Conservation (phyloP, 2,329 filamentous ascomycete genomes). For the Trichoderma pleuroti region DNA sequence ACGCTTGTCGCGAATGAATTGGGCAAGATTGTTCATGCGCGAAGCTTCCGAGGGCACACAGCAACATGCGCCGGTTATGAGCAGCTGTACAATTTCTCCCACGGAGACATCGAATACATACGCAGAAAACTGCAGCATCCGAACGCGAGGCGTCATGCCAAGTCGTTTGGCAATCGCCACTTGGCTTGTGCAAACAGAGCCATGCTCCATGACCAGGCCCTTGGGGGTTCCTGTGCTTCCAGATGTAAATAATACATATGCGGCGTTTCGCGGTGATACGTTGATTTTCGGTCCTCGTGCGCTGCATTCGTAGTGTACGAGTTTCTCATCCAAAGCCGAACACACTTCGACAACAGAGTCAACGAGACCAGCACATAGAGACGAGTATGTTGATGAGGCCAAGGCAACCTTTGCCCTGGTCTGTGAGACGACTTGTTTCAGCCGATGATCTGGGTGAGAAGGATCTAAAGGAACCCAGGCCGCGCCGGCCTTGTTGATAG, state of each 20-base stretch:
- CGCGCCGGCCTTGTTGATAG: conserved; percentile 23
- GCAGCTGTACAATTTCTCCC: conserved; percentile 18
- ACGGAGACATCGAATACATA: conserved; percentile 21
- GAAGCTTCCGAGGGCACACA: conserved; percentile 20
- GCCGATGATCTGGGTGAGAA: conserved; percentile 13
- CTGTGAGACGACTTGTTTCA: conserved; percentile 11
- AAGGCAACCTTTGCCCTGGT: conserved; percentile 13
- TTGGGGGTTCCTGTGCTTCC: conserved; percentile 21
- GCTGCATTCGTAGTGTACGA: neutral
- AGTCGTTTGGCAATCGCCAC: conserved; percentile 4
- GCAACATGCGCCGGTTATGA: conserved; percentile 17
- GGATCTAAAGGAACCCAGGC: conserved; percentile 22
- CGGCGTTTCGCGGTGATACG: conserved; percentile 6
- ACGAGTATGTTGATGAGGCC: conserved; percentile 16
- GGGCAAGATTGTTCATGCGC: conserved; percentile 11
- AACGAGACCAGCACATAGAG: conserved; percentile 23
- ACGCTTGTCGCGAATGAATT: conserved; percentile 12
- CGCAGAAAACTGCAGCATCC: conserved; percentile 22
- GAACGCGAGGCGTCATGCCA: neutral
- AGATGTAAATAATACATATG: conserved; percentile 19
- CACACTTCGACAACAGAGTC: conserved; percentile 16
- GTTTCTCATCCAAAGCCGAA: neutral
- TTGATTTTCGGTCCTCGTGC: neutral
- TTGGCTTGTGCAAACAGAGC: conserved; percentile 16
- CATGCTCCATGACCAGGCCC: conserved; percentile 21